These are phyloP conservation scores for Puccinia polysora DNA, from an alignment of 1,284 basidiomycete species.

Conservation along the genomic window DNA sequence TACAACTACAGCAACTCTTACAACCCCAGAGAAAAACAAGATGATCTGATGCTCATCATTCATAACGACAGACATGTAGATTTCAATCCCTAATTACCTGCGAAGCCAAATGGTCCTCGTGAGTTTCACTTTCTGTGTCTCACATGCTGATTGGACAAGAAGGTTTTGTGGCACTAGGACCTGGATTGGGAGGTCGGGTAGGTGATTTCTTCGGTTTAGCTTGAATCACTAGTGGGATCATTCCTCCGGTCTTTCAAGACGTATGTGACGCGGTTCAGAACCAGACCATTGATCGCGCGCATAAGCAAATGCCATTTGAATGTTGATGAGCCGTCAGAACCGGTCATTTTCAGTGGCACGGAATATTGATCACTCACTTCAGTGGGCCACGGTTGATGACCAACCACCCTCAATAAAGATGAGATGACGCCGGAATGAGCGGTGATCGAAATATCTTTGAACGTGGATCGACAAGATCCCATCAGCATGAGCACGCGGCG, in stretches of 20 bases:
- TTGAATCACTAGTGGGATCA: constrained; percentile 35
- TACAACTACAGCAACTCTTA: no score
- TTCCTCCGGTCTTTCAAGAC: constrained; percentile 28
- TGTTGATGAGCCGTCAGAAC: background rate
- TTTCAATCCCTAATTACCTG: no score
- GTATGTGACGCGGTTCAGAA: background rate
- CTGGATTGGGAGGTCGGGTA: constrained; percentile 24
- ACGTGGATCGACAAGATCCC: background rate
- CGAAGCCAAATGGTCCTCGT: no score
- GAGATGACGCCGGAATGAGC: constrained; percentile 55
- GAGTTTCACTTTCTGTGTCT: no score
- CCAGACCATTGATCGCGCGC: background rate
- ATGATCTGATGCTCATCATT: no score
- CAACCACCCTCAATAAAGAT: constrained; percentile 20
- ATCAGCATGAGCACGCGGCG: background rate
- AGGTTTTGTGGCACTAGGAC: constrained; percentile 38
- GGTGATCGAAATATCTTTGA: constrained; percentile 54
- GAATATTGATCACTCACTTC: background rate
- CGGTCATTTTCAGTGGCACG: background rate
- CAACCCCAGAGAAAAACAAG: no score
- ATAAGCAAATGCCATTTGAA: background rate
- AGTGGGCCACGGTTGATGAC: constrained; percentile 29
- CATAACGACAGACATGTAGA: no score
- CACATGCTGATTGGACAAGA: background rate
- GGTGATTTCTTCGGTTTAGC: constrained; percentile 8